These are phyloP conservation scores for Petunia hybrid DNA, from an alignment of 305 asterid species.

Conservation along the genomic window DNA sequence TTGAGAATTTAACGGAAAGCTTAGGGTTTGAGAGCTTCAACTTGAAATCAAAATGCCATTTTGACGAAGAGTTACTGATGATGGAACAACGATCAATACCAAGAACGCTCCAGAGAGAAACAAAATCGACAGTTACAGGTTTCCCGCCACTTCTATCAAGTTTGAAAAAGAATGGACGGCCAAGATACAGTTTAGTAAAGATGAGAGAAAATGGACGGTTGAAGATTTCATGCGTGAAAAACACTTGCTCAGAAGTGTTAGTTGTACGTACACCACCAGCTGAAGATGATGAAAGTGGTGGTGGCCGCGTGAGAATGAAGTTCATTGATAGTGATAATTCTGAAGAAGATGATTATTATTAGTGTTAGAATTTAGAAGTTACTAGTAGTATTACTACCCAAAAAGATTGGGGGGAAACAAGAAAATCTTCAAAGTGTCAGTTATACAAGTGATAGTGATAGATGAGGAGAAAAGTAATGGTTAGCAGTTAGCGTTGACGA, in stretches of 20 bases:
- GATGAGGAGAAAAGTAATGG: constrained; percentile 6
- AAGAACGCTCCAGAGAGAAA: neutral
- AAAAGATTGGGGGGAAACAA: neutral
- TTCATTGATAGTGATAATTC: neutral
- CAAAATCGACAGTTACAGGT: neutral
- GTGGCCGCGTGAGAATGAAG: neutral
- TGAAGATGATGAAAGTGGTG: neutral
- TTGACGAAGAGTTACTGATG: neutral
- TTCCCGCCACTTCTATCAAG: constrained; percentile 39
- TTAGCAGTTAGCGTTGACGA: neutral
- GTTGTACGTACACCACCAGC: neutral
- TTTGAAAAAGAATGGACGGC: constrained; percentile 36
- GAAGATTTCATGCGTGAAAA: constrained; percentile 21
- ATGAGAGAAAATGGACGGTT: constrained; percentile 35
- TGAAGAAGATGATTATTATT: neutral
- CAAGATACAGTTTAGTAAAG: constrained; percentile 23
- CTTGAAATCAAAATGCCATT: neutral
- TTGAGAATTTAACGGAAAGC: constrained; percentile 30
- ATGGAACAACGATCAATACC: constrained; percentile 1
- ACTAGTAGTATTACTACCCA: neutral
- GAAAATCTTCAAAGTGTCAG: neutral
- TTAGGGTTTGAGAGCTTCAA: constrained; percentile 37
- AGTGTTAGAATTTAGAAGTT: neutral
- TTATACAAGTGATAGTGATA: neutral
- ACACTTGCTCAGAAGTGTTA: constrained; percentile 21